A percentile compares a stretch with the other conserved stretches of the same genome.
phyloP scores from a whole-genome alignment of 306 rosid species.

The Quercus parvula region DNA sequence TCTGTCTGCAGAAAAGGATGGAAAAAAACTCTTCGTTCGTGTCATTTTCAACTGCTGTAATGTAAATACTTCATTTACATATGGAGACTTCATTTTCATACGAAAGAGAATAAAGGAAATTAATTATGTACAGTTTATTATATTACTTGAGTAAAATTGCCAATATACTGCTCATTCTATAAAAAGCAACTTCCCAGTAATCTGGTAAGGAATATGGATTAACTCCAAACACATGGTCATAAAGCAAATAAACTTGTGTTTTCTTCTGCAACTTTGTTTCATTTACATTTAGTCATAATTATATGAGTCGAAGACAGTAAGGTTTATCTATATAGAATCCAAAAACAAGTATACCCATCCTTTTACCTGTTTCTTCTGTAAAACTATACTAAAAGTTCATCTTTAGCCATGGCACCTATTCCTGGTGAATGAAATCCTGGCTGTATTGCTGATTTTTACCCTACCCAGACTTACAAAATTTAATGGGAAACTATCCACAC shows the following conservation, averaged over 20 bases:
- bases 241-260: neutral
- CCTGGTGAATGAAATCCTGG: neutral
- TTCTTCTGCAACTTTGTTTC: neutral
- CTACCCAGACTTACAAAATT: conserved; percentile 8
- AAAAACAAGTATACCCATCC: neutral
- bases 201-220: too few relatives aligned
- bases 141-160: too few relatives aligned
- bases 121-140: too few relatives aligned
- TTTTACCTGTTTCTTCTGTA: neutral
- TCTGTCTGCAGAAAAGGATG: too few relatives aligned
- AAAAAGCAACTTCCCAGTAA: too few relatives aligned
- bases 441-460: conserved; percentile 4
- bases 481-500: conserved; percentile 4
- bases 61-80: too few relatives aligned
- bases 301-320: neutral
- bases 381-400: neutral
- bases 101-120: too few relatives aligned
- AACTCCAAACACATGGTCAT: too few relatives aligned
- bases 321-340: neutral
- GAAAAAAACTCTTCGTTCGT: too few relatives aligned
- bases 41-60: too few relatives aligned
- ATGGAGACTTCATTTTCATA: too few relatives aligned
- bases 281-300: neutral
- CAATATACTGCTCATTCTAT: too few relatives aligned
- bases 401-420: neutral